phyloP scores from a whole-genome alignment of 1,139 yeast species.

The Pichia sp. region DNA sequence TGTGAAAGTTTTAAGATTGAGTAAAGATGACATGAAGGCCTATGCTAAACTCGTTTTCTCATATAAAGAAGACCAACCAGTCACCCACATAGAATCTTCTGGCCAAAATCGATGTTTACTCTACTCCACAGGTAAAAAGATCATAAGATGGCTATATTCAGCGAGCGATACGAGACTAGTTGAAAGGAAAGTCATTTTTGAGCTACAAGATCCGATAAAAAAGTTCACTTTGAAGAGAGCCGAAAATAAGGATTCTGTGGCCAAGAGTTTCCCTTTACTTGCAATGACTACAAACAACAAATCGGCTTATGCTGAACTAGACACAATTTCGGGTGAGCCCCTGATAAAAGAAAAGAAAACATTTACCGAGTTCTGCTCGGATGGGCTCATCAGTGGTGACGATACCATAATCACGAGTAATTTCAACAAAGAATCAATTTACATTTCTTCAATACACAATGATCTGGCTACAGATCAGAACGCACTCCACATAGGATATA shows the following conservation, averaged over 20 bases:
- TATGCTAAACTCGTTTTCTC: background rate
- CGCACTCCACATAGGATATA: slow-evolving; percentile 30
- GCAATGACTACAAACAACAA: background rate
- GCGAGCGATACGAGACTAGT: background rate
- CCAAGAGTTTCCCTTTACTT: background rate
- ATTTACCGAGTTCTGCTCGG: background rate
- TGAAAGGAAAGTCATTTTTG: background rate
- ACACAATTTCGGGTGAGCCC: background rate
- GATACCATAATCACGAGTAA: background rate
- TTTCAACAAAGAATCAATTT: background rate
- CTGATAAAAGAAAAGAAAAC: background rate
- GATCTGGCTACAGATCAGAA: background rate
- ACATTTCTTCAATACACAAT: background rate
- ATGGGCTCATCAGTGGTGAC: background rate
- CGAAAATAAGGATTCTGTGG: background rate
- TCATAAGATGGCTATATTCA: background rate
- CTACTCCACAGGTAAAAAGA: background rate
- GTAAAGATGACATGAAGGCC: slow-evolving; percentile 15
- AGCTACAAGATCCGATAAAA: background rate
- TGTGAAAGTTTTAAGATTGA: slow-evolving; percentile 43
- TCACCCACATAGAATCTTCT: background rate
- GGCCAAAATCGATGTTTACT: background rate
- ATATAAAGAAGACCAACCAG: background rate
- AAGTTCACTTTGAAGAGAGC: background rate
- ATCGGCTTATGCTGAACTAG: background rate